These are phyloP conservation scores for Malus orientalis DNA, from an alignment of 306 rosid genomes.

Conservation along the genomic window DNA sequence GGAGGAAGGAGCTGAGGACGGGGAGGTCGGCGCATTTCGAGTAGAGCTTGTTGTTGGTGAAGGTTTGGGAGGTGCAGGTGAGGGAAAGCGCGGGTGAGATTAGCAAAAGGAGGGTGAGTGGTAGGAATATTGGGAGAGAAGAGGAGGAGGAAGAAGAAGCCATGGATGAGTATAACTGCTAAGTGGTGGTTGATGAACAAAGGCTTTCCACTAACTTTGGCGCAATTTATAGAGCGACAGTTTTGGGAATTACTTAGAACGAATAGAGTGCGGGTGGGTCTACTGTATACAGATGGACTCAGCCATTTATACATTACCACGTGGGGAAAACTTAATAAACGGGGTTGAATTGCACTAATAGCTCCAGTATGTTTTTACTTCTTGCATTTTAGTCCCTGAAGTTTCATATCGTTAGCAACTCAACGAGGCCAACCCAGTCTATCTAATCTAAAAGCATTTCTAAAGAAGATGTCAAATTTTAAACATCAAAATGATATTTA, in stretches of 20 bases:
- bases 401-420: no score
- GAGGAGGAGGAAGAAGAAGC: slow-evolving; percentile 1
- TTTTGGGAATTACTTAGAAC: neutral
- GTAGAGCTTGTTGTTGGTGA: slow-evolving; percentile 26
- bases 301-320: no score
- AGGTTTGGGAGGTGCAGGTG: slow-evolving; percentile 37
- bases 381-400: no score
- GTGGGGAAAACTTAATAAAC: no score
- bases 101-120: slow-evolving; percentile 1
- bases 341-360: no score
- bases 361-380: no score
- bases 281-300: neutral
- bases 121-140: neutral
- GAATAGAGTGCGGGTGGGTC: neutral
- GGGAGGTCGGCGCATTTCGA: slow-evolving; percentile 52
- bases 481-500: no score
- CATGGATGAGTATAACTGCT: slow-evolving; percentile 17
- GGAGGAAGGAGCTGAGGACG: slow-evolving; percentile 37
- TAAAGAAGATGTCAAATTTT: no score
- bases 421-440: no score
- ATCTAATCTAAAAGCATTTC: no score
- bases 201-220: neutral
- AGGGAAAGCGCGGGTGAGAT: slow-evolving; percentile 27
- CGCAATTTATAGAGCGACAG: neutral
- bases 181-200: neutral